A percentile compares a stretch with the other conserved stretches of the same genome.
Conservation (phyloP, 306 rosid genomes). For the Vachellia pachyceras region DNA sequence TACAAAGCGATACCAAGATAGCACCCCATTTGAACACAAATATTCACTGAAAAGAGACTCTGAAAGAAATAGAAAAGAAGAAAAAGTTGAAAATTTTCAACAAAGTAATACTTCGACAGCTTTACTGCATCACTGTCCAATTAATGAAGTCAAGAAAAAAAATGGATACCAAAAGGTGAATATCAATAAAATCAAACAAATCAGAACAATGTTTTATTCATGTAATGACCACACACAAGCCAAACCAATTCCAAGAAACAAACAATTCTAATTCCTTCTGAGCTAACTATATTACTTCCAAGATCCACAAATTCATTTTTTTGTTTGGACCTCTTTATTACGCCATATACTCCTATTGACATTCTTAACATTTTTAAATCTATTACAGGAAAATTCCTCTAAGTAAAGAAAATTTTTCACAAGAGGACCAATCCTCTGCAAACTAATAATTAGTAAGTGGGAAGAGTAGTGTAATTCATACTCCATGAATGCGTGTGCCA, state of each 20-base stretch:
- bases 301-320: not conserved
- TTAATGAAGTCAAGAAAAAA: too few relatives aligned
- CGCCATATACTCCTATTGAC: not conserved
- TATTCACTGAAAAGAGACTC: too few relatives aligned
- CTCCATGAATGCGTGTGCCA: conserved; percentile 91
- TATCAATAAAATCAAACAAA: not conserved
- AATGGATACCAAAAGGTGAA: not conserved
- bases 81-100: too few relatives aligned
- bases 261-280: not conserved
- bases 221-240: not conserved
- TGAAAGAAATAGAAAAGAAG: too few relatives aligned
- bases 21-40: too few relatives aligned
- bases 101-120: too few relatives aligned
- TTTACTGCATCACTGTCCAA: too few relatives aligned
- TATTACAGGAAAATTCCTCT: not conserved
- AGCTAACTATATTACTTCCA: not conserved
- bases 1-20: too few relatives aligned
- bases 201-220: not conserved
- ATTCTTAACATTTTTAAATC: not conserved
- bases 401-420: not conserved
- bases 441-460: not conserved
- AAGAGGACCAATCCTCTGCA: not conserved
- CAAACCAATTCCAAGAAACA: not conserved
- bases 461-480: conserved; percentile 44
- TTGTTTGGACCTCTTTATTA: not conserved